Conservation (phyloP, 352 stramenopile genomes). For the Phytophthora ramorum region DNA sequence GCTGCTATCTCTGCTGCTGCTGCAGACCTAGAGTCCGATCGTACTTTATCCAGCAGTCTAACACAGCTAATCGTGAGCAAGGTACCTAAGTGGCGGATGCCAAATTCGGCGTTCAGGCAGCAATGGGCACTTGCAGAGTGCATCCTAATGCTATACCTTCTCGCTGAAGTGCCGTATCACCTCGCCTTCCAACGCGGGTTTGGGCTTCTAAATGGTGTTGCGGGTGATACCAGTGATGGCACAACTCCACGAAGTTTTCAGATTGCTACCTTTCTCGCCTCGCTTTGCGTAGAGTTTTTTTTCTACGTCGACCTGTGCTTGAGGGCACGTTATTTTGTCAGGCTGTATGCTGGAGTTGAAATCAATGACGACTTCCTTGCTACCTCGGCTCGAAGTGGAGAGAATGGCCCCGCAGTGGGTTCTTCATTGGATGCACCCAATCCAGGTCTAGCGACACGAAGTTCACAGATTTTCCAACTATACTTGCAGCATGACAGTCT, state of each 20-base stretch:
- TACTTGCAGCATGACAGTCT: conserved; percentile 55
- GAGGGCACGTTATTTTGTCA: conserved; percentile 50
- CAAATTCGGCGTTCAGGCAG: conserved; percentile 37
- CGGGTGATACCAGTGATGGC: conserved; percentile 15
- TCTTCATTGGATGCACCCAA: conserved; percentile 11
- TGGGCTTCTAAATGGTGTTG: conserved; percentile 43
- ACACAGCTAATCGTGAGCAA: conserved; percentile 13
- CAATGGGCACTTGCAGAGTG: conserved; percentile 41
- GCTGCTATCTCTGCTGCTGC: conserved; percentile 5
- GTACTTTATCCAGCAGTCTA: conserved; percentile 5
- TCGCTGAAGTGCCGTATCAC: conserved; percentile 54
- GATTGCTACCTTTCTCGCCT: conserved; percentile 37
- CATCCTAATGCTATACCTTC: conserved; percentile 40
- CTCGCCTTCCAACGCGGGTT: conserved; percentile 57
- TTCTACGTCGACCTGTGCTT: conserved; percentile 65
- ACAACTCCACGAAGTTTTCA: conserved; percentile 50
- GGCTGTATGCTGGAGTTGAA: conserved; percentile 18
- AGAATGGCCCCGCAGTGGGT: background rate
- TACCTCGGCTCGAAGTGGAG: background rate
- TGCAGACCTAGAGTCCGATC: conserved; percentile 6
- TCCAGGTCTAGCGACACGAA: conserved; percentile 16
- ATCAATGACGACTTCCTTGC: conserved; percentile 18
- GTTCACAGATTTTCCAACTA: conserved; percentile 33
- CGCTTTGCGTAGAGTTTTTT: conserved; percentile 59
- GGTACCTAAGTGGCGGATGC: conserved; percentile 32